Evolutionary conservation across 768 basidiomycete species (phyloP), one percentile per base, ranked within the genome.

Genomic region (Hypholoma sublateritium): DNA sequence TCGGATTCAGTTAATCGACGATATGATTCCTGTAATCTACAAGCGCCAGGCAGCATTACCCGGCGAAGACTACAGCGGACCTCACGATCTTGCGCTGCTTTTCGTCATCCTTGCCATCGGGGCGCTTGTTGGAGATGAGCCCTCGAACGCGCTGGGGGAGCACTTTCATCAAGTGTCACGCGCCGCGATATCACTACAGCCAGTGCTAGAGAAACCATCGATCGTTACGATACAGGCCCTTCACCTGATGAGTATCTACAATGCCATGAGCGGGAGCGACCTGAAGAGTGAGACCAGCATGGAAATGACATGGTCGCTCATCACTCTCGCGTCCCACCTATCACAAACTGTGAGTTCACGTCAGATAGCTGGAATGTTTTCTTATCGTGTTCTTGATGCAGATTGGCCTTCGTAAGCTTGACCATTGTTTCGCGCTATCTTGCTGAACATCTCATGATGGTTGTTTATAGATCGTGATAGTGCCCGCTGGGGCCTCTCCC

Each of bases 171-270:
- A 89, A 59, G 75, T 90, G 21, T 78, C 86, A 0, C 73, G 81
- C 14, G 86, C 85, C 1, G 85, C 88, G 2, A 70, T 91, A n/a
- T 77, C 81, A 44, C 71, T 89, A 12, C 86, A 87, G 62, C 78
- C 88, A 0, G 81, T 91, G 21, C 69, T 90, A 41, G 88, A 89
- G 70, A 86, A 87, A 61, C 89, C 89, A 9, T 82, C 84, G 0
- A 68, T 88, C 43, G 82, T 84, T 21, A 89, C 89, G 21, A 84
- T 91, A 28, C 89, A 91, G 69, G 73, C 82, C 6, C 70, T 91
- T 16, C 85, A 87, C 68, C 65, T 90, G 59, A 75, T 86, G 72
- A 86, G 87, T 63, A 80, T 87, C 8, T 89, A 87, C 65, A 85
- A 84, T 53, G 83, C 81, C 16, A 84, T 89, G 86, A 85, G 80